phyloP scores from a whole-genome alignment of 768 basidiomycete genomes.

The Boletus pseudopeckii region DNA sequence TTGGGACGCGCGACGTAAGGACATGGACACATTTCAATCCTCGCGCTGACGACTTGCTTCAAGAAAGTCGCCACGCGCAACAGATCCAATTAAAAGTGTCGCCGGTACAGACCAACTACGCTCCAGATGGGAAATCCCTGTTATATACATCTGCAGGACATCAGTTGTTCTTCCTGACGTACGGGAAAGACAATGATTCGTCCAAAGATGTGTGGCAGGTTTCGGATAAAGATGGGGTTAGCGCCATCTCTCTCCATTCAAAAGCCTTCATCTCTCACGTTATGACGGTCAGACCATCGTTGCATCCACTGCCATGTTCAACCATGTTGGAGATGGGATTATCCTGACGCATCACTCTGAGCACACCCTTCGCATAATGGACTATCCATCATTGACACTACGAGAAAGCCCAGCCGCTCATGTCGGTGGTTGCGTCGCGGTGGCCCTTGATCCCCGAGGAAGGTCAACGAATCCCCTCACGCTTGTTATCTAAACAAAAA shows the following conservation, averaged over 20 bases:
- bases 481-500: background rate
- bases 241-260: background rate
- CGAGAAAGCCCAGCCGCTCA: conserved; percentile 69
- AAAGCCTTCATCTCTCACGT: background rate
- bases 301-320: conserved; percentile 68
- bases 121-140: conserved; percentile 67
- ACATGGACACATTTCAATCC: background rate
- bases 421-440: conserved; percentile 74
- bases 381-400: conserved; percentile 59
- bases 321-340: conserved; percentile 70
- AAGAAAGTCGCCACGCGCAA: conserved; percentile 71
- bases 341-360: conserved; percentile 63
- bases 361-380: conserved; percentile 63
- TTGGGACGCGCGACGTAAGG: conserved; percentile 81
- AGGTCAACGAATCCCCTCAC: conserved; percentile 36
- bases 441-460: conserved; percentile 79
- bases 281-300: conserved; percentile 39
- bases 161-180: conserved; percentile 58
- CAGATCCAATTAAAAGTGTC: conserved; percentile 55
- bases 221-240: conserved; percentile 32
- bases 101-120: conserved; percentile 64
- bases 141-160: conserved; percentile 60
- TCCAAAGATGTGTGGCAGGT: conserved; percentile 49
- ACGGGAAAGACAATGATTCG: conserved; percentile 51
- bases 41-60: conserved; percentile 7